phyloP scores from a whole-genome alignment of 768 basidiomycete species.

The Fomitopsis serialis region DNA sequence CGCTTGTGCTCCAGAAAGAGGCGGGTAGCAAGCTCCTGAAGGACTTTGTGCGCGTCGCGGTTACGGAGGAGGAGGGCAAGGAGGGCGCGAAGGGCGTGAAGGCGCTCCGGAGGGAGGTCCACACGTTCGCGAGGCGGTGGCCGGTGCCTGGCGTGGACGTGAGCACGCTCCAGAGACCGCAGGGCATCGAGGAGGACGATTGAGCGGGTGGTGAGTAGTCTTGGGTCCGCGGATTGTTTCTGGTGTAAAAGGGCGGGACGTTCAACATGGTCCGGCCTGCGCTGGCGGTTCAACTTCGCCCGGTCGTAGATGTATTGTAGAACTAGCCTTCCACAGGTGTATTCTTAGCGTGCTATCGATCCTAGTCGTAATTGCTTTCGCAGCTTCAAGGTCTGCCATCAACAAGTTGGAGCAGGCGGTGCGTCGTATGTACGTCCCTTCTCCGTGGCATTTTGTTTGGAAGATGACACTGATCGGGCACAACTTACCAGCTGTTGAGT shows the following conservation, averaged over 20 bases:
- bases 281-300: slow-evolving; percentile 21
- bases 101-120: slow-evolving; percentile 76
- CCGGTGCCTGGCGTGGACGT: slow-evolving; percentile 85
- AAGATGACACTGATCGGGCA: too few species aligned
- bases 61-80: slow-evolving; percentile 60
- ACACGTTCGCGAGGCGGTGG: slow-evolving; percentile 78
- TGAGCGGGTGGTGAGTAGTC: background rate
- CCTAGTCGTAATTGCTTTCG: background rate
- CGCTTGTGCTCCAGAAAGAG: slow-evolving; percentile 87
- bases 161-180: slow-evolving; percentile 43
- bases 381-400: too few species aligned
- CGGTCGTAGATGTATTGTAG: slow-evolving; percentile 8
- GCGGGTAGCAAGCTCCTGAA: slow-evolving; percentile 92
- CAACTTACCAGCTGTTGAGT: too few species aligned
- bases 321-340: slow-evolving; percentile 2
- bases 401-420: too few species aligned
- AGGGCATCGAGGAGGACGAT: slow-evolving; percentile 51
- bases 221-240: background rate
- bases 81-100: slow-evolving; percentile 66
- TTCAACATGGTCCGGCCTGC: slow-evolving; percentile 47
- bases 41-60: slow-evolving; percentile 88
- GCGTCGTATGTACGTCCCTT: too few species aligned
- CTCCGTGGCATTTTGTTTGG: too few species aligned
- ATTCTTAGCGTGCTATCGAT: slow-evolving; percentile 1
- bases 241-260: slow-evolving; percentile 31